phyloP scores from a whole-genome alignment of 2,329 filamentous ascomycete genomes.

The Teratosphaeria nubilosa region DNA sequence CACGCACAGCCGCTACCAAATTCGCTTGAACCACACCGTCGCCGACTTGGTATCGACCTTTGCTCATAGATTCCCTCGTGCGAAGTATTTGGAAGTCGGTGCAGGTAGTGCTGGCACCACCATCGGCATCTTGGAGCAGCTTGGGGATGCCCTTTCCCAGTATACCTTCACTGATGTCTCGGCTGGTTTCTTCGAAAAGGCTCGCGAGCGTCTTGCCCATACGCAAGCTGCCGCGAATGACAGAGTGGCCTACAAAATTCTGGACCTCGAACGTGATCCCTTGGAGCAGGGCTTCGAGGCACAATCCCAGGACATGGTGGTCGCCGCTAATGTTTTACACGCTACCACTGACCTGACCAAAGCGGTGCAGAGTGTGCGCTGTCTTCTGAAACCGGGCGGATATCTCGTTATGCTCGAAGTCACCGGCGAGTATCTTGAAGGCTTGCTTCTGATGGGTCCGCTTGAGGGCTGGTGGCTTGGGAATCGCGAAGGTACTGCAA shows the following conservation, averaged over 20 bases:
- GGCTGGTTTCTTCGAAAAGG: conserved; percentile 30
- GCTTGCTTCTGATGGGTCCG: neutral
- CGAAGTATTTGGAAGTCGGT: neutral
- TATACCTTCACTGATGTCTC: conserved; percentile 41
- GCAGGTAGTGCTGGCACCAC: neutral
- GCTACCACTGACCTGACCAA: conserved; percentile 9
- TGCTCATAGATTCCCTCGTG: neutral
- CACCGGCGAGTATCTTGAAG: neutral
- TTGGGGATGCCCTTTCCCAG: neutral
- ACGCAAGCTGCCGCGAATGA: conserved; percentile 18
- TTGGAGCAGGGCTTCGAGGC: conserved; percentile 26
- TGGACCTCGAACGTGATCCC: conserved; percentile 24
- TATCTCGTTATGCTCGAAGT: neutral
- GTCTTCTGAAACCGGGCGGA: conserved; percentile 17
- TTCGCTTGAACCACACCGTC: neutral
- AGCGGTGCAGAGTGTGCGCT: conserved; percentile 11
- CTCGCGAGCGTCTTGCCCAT: conserved; percentile 11
- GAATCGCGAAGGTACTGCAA: neutral
- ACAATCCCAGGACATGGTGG: conserved; percentile 14
- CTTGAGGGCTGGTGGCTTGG: neutral
- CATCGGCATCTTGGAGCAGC: neutral
- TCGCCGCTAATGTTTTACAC: conserved; percentile 18
- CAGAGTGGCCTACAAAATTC: conserved; percentile 22
- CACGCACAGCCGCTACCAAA: neutral
- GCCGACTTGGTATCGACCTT: neutral